Percentiles rank a stretch among this genome's conserved stretches.
Conservation (phyloP, 768 basidiomycete species). For the Tricholoma terreum region DNA sequence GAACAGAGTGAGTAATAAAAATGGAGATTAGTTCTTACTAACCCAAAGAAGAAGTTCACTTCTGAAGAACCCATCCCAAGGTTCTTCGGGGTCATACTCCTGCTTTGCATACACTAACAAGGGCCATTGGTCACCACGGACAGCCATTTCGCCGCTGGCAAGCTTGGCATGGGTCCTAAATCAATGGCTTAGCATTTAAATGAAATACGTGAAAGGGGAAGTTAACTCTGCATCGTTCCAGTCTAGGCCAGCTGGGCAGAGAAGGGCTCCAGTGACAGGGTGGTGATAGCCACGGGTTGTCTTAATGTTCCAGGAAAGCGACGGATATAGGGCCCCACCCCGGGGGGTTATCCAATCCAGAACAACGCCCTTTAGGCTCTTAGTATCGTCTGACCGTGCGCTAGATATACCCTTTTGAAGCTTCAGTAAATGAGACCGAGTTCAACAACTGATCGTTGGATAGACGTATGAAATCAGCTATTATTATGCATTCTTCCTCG, state of each 20-base stretch:
- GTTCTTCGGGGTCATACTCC: constrained; percentile 18
- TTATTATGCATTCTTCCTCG: background rate
- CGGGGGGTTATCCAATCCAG: constrained; percentile 23
- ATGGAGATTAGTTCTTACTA: background rate
- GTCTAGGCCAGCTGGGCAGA: constrained; percentile 14
- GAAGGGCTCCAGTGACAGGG: constrained; percentile 8
- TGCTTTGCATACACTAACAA: constrained; percentile 18
- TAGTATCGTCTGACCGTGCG: constrained; percentile 17
- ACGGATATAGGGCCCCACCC: constrained; percentile 10
- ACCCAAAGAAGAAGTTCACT: constrained; percentile 21
- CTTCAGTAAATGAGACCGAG: constrained; percentile 6
- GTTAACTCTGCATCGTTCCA: constrained; percentile 12
- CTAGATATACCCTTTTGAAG: constrained; percentile 20
- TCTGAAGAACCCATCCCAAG: constrained; percentile 24
- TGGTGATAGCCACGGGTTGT: constrained; percentile 9
- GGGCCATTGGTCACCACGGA: constrained; percentile 24
- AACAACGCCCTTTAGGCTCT: constrained; percentile 15
- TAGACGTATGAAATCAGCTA: background rate
- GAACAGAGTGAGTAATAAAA: background rate
- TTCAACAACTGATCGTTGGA: background rate
- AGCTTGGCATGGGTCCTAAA: constrained; percentile 2
- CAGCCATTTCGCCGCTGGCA: constrained; percentile 7
- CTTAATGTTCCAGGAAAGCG: constrained; percentile 6
- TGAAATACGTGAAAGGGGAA: background rate
- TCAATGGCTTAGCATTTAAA: background rate